These are phyloP conservation scores for Boletus rufocinnamomeus DNA, from an alignment of 768 basidiomycete species.

Conservation along the genomic window DNA sequence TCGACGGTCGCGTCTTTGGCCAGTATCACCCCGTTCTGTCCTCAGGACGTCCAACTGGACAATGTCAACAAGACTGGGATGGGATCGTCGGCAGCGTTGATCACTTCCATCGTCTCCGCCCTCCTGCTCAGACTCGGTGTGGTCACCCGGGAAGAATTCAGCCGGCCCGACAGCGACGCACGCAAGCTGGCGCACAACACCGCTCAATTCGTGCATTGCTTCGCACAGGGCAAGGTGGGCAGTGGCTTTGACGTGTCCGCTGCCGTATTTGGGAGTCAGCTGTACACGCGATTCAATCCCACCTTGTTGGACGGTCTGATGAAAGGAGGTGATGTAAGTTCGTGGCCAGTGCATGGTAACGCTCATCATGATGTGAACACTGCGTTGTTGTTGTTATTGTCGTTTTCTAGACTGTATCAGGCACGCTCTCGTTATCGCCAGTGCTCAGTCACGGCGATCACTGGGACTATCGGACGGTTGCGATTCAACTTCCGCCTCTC, in stretches of 20 bases:
- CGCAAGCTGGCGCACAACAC: slow-evolving; percentile 82
- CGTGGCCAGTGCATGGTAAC: background rate
- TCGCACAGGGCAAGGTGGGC: slow-evolving; percentile 97
- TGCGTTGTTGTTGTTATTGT: background rate
- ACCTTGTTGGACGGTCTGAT: slow-evolving; percentile 33
- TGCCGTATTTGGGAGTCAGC: slow-evolving; percentile 92
- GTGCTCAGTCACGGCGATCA: slow-evolving; percentile 54
- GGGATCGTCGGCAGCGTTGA: slow-evolving; percentile 95
- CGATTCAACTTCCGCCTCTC: slow-evolving; percentile 81
- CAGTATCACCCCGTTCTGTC: slow-evolving; percentile 73
- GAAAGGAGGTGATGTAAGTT: slow-evolving; percentile 27
- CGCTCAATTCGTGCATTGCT: slow-evolving; percentile 92
- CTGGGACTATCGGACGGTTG: slow-evolving; percentile 73
- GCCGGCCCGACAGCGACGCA: slow-evolving; percentile 44
- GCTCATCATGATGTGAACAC: slow-evolving; percentile 5
- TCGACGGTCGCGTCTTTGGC: slow-evolving; percentile 63
- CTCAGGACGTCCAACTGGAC: slow-evolving; percentile 64
- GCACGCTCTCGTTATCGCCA: slow-evolving; percentile 41
- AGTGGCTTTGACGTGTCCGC: slow-evolving; percentile 96
- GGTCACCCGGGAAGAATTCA: slow-evolving; percentile 54
- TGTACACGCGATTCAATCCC: slow-evolving; percentile 88
- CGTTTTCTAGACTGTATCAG: slow-evolving; percentile 14
- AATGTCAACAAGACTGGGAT: slow-evolving; percentile 98
- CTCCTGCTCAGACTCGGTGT: slow-evolving; percentile 76
- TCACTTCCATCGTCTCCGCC: slow-evolving; percentile 89